These are phyloP conservation scores for Juglanconis sp. DNA, from an alignment of 2,329 filamentous ascomycete genomes.

Conservation along the genomic window DNA sequence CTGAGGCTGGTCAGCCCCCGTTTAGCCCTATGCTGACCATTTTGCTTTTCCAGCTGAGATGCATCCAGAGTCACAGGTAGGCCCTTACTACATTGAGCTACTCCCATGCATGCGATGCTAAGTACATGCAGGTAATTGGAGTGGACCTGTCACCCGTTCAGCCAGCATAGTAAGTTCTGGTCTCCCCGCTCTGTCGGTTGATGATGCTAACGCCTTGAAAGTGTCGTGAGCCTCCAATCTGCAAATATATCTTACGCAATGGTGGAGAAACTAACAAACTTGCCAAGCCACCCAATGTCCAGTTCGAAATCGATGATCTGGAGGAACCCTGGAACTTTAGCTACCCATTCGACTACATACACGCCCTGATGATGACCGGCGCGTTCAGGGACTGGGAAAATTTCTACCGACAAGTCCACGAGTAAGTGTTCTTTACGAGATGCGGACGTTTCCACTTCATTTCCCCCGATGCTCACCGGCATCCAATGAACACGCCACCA, in stretches of 20 bases:
- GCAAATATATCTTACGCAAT: no score
- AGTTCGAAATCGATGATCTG: constrained; percentile 27
- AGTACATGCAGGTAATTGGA: constrained; percentile 21
- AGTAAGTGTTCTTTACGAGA: constrained; percentile 14
- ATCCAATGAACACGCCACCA: background rate
- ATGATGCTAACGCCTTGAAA: constrained; percentile 2
- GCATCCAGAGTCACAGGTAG: constrained; percentile 25
- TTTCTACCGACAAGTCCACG: constrained; percentile 23
- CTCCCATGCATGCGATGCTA: background rate
- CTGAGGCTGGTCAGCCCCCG: background rate
- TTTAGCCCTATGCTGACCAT: background rate
- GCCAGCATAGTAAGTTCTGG: constrained; percentile 21
- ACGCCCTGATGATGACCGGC: constrained; percentile 27
- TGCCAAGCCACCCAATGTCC: constrained; percentile 23
- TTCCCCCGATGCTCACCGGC: background rate
- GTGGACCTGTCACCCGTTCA: constrained; percentile 26
- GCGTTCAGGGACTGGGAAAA: constrained; percentile 26
- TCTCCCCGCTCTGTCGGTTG: background rate
- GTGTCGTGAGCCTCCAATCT: constrained; percentile 14
- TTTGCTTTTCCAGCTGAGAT: constrained; percentile 21
- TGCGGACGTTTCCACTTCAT: background rate
- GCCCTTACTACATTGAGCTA: background rate
- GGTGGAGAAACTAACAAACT: constrained; percentile 4
- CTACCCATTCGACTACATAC: constrained; percentile 27
- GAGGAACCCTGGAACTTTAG: constrained; percentile 28